Evolutionary conservation across 768 basidiomycete genomes (phyloP), one percentile per base, ranked within the genome.

Genomic region (Termitomyces sp.): DNA sequence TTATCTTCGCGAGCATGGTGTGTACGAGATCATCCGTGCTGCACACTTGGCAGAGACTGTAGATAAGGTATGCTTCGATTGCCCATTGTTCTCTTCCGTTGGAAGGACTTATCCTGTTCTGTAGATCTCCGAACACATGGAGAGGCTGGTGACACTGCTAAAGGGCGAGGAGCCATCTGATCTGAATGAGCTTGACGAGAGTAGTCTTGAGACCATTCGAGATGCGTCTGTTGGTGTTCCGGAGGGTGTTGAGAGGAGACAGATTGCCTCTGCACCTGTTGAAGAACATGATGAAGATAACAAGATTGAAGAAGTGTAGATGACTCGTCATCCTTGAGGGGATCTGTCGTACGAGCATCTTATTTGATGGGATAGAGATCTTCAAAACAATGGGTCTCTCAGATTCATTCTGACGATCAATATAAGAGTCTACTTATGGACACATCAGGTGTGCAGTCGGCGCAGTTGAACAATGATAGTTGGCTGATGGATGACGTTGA

Each of bases 61-160:
- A 19, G 91, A 93, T 42, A 85, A 86, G 72, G 94, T 88, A 50
- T 45, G 78, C 70, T 46, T 59, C 41, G 37, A 19, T 55, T 5
- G 45, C 14, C 21, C 3, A 43, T 27, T 19, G 7, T 14, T 32
- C 2, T 25, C 21, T 47, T 57, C 1, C 4, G 27, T 25, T 17
- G 10, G 9, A 23, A n/a, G 27, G 35, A 1, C 30, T 37, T 19
- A 45, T 45, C 35, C 41, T 53, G 54, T 49, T 7, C 27, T 30
- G 32, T 63, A 96, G 92, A 84, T 96, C 46, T 83, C 86, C 2
- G 92, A 93, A 67, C 86, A 89, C 43, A 89, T 97, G 40, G 92
- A 94, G 65, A 83, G 93, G 16, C 74, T 98, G 8, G 97, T 98
- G 3, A 86, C 81, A 59, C 72, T 98, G n/a, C 68, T 99, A 37